Percentiles rank a stretch among this genome's conserved stretches.
Conservation (phyloP, 257 asterid species). For the Cynanchum wilfordii region DNA sequence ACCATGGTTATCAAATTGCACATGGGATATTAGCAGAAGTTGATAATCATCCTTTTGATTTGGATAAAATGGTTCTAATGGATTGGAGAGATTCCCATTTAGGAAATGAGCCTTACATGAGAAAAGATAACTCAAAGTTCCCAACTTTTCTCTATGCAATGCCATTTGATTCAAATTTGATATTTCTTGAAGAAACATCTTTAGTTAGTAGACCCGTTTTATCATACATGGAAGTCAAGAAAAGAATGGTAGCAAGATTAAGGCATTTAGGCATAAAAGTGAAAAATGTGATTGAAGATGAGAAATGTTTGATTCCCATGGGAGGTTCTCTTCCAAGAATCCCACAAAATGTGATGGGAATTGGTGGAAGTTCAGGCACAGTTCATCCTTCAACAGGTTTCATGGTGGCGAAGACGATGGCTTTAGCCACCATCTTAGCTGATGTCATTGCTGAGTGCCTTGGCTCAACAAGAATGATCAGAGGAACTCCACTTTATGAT, state of each 20-base stretch:
- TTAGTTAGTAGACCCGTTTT: conserved; percentile 71
- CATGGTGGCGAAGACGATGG: conserved; percentile 67
- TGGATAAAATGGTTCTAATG: conserved; percentile 90
- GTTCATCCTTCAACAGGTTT: conserved; percentile 91
- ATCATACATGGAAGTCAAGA: conserved; percentile 63
- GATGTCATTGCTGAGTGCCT: conserved; percentile 63
- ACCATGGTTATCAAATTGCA: conserved; percentile 74
- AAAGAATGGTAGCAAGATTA: conserved; percentile 83
- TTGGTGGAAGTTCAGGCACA: conserved; percentile 79
- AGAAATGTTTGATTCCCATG: conserved; percentile 89
- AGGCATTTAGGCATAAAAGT: conserved; percentile 72
- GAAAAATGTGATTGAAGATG: conserved; percentile 61
- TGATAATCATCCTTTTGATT: conserved; percentile 72
- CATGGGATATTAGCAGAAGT: conserved; percentile 90
- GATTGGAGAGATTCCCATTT: conserved; percentile 96
- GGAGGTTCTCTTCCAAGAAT: conserved; percentile 82
- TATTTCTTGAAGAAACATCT: conserved; percentile 80
- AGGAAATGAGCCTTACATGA: conserved; percentile 73
- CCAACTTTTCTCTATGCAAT: conserved; percentile 84
- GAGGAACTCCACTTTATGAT: conserved; percentile 48
- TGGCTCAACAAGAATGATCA: conserved; percentile 74
- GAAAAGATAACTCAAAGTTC: conserved; percentile 36
- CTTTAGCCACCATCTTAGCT: conserved; percentile 50
- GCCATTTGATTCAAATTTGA: conserved; percentile 75
- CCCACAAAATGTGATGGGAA: conserved; percentile 72